A percentile compares a stretch with the other conserved stretches of the same genome.
Evolutionary conservation across 139 green algal genomes (phyloP).

Genomic region (Haematococcus lacustris): DNA sequence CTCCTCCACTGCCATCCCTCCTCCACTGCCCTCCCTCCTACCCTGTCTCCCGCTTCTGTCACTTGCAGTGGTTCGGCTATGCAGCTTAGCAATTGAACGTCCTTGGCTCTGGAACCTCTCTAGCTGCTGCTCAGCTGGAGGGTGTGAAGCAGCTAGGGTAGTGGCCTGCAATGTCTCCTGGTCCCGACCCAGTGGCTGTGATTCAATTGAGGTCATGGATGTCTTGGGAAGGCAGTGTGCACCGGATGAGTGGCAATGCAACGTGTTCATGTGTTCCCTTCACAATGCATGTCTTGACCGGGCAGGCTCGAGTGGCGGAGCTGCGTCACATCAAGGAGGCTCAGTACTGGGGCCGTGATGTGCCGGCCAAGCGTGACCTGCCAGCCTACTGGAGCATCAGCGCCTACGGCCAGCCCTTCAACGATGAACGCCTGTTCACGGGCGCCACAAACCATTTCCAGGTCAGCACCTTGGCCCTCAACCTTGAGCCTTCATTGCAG

Average conservation of each 20-base stretch:
- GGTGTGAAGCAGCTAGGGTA: neutral
- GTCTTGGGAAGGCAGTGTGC: neutral
- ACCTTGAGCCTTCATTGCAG: too few relatives aligned
- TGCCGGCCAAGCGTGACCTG: neutral
- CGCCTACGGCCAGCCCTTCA: neutral
- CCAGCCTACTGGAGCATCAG: neutral
- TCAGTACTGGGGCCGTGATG: neutral
- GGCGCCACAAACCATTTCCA: conserved; percentile 29
- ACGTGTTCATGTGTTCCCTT: neutral
- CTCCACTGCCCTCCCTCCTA: too few relatives aligned
- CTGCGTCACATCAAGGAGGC: neutral
- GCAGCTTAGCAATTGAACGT: conserved; percentile 29
- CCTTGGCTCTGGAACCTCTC: conserved; percentile 30
- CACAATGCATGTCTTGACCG: neutral
- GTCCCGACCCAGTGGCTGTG: too few relatives aligned
- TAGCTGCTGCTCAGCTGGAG: conserved; percentile 49
- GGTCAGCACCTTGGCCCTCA: too few relatives aligned
- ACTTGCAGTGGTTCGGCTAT: neutral
- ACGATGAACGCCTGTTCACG: conserved; percentile 18
- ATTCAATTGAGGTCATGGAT: neutral
- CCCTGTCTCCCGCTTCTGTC: neutral
- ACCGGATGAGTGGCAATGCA: neutral
- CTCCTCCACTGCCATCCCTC: too few relatives aligned
- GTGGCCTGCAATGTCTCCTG: neutral
- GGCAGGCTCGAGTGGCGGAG: neutral